Base-by-base conservation (phyloP, 2,329 filamentous ascomycete species). In the Paecilomyces variotii region DNA sequence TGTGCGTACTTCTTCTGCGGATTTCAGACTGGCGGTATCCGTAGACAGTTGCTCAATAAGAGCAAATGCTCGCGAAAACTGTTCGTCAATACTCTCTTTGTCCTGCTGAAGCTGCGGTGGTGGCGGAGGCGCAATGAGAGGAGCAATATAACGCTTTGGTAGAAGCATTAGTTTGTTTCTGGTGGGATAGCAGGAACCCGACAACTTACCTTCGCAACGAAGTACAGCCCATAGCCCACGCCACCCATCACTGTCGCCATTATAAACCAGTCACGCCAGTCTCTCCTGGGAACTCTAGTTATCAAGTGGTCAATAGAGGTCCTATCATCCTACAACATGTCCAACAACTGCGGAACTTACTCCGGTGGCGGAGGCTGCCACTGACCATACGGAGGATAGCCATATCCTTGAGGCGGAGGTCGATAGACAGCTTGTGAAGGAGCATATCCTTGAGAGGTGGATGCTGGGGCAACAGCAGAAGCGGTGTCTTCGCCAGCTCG, bases 181-280 rank as follows among this genome's bases (percentile, higher is more conserved):
- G 19, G 3, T n/a, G 39, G 12, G n/a, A 45, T 24, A 45, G n/a
- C n/a, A 45, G 35, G 35, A 19, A 45, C n/a, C n/a, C n/a, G 26
- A 28, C 26, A 12, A 58, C 72, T 39, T 78, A 91, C 89, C 84
- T 95, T 95, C 61, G 91, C 90, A 14, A 97, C 83, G 63, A 87
- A 84, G 72, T 94, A 99, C 25, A 96, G 76, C 0, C 92, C 93
- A 69, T 97, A 97, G 45, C 91, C 84, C 24, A 97, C 87, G 54
- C 92, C 91, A 59, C 91, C 88, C 62, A 95, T 88, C 11, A 97
- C 90, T 0, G 94, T 99, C 6, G 94, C 94, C 91, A 97, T 96
- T 75, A 99, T 97, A 76, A 99, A 99, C 89, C 91, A 97, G 72
- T 99, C 94, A 61, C 95, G 84, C 94, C 94, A 99, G 76, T 99